These are phyloP conservation scores for Echinochloa phyllopogon DNA, from an alignment of 176 grass and related monocot genomes.

Conservation along the genomic window DNA sequence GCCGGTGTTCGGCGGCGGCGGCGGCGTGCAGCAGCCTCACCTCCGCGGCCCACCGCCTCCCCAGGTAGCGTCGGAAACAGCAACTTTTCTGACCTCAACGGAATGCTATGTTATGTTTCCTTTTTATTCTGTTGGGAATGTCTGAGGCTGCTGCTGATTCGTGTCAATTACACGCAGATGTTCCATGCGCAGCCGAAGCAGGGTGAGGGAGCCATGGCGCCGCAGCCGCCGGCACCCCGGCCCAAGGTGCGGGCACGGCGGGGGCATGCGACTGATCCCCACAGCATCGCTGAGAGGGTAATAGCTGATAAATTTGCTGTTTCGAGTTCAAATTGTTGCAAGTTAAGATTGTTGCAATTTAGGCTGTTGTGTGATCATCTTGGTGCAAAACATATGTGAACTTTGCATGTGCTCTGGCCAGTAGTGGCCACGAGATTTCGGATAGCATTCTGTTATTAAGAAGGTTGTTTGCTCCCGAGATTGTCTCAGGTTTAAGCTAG, in stretches of 20 bases:
- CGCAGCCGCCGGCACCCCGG: constrained; percentile 67
- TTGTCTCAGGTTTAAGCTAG: constrained; percentile 21
- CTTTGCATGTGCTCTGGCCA: background rate
- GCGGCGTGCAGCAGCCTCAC: constrained; percentile 60
- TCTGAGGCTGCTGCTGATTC: background rate
- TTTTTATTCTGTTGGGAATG: background rate
- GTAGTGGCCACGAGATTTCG: background rate
- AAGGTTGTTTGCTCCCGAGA: background rate
- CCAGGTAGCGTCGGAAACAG: constrained; percentile 47
- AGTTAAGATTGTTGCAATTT: background rate
- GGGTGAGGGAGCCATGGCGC: constrained; percentile 52
- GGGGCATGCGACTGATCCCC: constrained; percentile 87
- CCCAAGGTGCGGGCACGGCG: constrained; percentile 85
- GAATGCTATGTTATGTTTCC: background rate
- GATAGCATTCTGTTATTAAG: background rate
- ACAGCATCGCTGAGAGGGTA: constrained; percentile 90
- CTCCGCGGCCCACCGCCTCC: constrained; percentile 61
- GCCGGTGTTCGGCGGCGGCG: constrained; percentile 58
- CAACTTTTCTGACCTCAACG: background rate
- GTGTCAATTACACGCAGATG: constrained; percentile 34
- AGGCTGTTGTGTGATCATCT: background rate
- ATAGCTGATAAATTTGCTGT: background rate
- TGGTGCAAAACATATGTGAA: background rate
- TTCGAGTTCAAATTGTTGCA: background rate
- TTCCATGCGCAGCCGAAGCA: constrained; percentile 73